A percentile compares a stretch with the other conserved stretches of the same genome.
phyloP scores from a whole-genome alignment of 2,329 filamentous ascomycete species.

The Trichoderma lentiforme region DNA sequence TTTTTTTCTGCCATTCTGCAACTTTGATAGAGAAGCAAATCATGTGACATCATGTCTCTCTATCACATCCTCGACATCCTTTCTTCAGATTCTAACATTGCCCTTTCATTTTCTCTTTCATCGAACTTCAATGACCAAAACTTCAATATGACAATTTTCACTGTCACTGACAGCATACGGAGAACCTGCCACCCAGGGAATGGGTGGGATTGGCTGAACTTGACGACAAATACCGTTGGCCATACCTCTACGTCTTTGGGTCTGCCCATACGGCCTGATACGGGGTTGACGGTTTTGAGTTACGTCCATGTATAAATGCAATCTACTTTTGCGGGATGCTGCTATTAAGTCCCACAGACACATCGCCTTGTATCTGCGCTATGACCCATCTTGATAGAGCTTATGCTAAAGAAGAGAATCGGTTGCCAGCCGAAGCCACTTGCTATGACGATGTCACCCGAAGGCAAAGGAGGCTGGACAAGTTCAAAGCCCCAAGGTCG shows the following conservation, averaged over 20 bases:
- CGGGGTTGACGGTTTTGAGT: background rate
- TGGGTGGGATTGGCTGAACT: background rate
- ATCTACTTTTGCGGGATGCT: background rate
- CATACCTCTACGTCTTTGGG: background rate
- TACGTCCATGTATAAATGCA: background rate
- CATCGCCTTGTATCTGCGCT: background rate
- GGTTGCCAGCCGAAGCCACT: background rate
- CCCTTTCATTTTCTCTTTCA: background rate
- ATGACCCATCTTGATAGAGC: background rate
- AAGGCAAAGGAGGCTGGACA: background rate
- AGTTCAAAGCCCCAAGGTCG: background rate
- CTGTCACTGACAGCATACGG: too few relatives aligned
- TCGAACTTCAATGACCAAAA: background rate
- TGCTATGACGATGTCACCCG: background rate
- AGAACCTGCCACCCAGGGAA: background rate
- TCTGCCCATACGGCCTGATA: background rate
- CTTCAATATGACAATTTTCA: background rate
- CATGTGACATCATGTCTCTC: background rate
- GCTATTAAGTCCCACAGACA: background rate
- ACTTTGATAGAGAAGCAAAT: background rate
- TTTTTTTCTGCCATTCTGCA: background rate
- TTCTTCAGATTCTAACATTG: background rate
- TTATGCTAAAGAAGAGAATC: background rate
- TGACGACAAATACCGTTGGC: background rate
- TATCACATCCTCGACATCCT: background rate